A percentile compares a stretch with the other conserved stretches of the same genome.
Evolutionary conservation across 495 filamentous ascomycete species (phyloP).

Genomic region (Penicillium chermesinum): DNA sequence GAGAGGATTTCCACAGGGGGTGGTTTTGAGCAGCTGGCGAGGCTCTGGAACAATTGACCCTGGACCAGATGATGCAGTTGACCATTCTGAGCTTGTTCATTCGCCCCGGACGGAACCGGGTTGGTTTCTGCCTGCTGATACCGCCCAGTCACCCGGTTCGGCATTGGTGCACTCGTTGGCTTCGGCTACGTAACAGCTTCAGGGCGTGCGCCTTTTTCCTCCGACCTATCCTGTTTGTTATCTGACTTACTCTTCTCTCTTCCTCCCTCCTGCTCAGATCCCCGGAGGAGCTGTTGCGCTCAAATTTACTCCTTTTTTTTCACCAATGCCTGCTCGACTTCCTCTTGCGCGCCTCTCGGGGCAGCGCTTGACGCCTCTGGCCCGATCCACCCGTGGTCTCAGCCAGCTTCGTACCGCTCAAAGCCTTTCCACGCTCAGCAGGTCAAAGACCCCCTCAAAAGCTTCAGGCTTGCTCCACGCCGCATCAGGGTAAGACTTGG

Average conservation of each 20-base stretch:
- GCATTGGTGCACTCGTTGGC: slow-evolving; percentile 18
- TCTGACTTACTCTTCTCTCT: slow-evolving; percentile 1
- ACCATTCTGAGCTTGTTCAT: slow-evolving; percentile 26
- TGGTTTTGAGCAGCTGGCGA: neutral
- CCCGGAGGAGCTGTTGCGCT: neutral
- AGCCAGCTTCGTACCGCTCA: slow-evolving; percentile 22
- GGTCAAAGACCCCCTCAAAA: slow-evolving; percentile 15
- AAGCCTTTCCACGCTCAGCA: slow-evolving; percentile 22
- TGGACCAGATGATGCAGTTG: slow-evolving; percentile 6
- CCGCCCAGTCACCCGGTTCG: slow-evolving; percentile 22
- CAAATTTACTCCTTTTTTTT: neutral
- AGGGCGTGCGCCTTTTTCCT: slow-evolving; percentile 11
- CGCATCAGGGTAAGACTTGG: slow-evolving; percentile 25
- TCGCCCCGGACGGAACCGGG: slow-evolving; percentile 15
- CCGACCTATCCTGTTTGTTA: slow-evolving; percentile 3
- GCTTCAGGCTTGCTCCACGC: slow-evolving; percentile 27
- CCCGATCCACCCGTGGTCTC: slow-evolving; percentile 24
- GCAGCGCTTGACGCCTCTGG: slow-evolving; percentile 29
- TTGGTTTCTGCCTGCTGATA: slow-evolving; percentile 4
- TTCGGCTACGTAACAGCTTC: slow-evolving; percentile 26
- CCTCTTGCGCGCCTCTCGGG: slow-evolving; percentile 34
- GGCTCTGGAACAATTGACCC: slow-evolving; percentile 6
- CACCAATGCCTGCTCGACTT: slow-evolving; percentile 40
- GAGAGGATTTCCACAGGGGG: neutral
- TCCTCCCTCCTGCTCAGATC: neutral